Conservation (phyloP, 345 rosid genomes). For the Lepidium didymum region DNA sequence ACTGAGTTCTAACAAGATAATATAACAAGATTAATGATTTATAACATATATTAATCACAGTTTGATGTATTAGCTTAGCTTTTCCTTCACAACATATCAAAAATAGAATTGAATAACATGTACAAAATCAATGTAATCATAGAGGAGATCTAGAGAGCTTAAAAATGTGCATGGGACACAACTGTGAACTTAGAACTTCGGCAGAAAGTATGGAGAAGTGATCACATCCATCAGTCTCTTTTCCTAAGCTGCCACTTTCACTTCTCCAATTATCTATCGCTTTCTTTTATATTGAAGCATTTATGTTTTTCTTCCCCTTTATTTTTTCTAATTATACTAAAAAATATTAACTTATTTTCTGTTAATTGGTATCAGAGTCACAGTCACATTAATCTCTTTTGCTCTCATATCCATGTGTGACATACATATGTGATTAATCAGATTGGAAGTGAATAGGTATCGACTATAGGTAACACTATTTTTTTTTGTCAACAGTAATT, state of each 20-base stretch:
- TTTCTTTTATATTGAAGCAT: background rate
- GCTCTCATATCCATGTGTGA: background rate
- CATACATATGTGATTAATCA: background rate
- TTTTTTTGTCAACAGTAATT: too few species aligned
- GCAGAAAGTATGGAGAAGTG: conserved; percentile 3
- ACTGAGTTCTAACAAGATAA: too few species aligned
- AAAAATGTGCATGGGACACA: background rate
- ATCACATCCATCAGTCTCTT: background rate
- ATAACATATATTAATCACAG: too few species aligned
- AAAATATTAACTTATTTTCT: background rate
- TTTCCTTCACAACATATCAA: too few species aligned
- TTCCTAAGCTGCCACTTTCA: background rate
- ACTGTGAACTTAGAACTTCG: background rate
- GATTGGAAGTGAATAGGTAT: background rate
- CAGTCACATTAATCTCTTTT: background rate
- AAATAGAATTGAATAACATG: too few species aligned
- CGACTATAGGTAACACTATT: background rate
- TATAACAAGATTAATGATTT: too few species aligned
- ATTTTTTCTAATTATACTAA: background rate
- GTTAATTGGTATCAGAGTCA: background rate
- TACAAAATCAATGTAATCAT: too few species aligned
- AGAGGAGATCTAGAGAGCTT: background rate
- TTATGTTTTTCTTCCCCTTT: background rate
- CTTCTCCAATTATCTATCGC: background rate
- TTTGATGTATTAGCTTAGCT: too few species aligned